Percentiles rank a stretch among this genome's conserved stretches.
These are phyloP conservation scores for Elongisporangium anandrum DNA, from an alignment of 352 stramenopile genomes.

Conservation along the genomic window DNA sequence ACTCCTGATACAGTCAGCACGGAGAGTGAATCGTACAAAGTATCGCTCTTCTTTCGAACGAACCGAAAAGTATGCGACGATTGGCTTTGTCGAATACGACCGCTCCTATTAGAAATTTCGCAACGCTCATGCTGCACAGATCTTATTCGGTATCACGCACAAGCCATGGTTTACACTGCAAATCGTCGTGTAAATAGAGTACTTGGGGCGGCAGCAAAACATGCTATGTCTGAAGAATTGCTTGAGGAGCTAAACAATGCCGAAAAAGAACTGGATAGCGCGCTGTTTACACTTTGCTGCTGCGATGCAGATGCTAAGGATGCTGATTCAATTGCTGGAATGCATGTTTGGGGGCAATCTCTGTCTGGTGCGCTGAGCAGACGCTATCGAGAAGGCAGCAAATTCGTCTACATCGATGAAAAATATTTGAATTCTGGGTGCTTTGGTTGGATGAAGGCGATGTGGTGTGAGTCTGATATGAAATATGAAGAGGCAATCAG, in stretches of 20 bases:
- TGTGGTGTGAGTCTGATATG: slow-evolving; percentile 48
- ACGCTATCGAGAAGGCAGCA: slow-evolving; percentile 6
- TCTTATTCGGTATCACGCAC: slow-evolving; percentile 36
- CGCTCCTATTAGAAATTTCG: slow-evolving; percentile 43
- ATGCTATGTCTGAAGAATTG: slow-evolving; percentile 9
- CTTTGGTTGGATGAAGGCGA: slow-evolving; percentile 35
- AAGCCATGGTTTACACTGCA: slow-evolving; percentile 38
- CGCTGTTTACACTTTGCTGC: slow-evolving; percentile 38
- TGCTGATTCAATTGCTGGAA: slow-evolving; percentile 40
- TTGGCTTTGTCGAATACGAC: slow-evolving; percentile 61
- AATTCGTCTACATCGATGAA: slow-evolving; percentile 11
- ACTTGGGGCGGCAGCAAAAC: slow-evolving; percentile 15
- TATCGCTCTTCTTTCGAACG: slow-evolving; percentile 46
- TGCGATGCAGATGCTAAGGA: slow-evolving; percentile 49
- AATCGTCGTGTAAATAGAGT: slow-evolving; percentile 19
- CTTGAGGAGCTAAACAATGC: slow-evolving; percentile 22
- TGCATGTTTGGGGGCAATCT: slow-evolving; percentile 33
- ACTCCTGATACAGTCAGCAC: slow-evolving; percentile 17
- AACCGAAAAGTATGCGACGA: slow-evolving; percentile 70
- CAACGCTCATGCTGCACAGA: slow-evolving; percentile 16
- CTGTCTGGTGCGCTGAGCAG: slow-evolving; percentile 23
- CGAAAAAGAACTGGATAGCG: slow-evolving; percentile 37
- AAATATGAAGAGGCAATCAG: slow-evolving; percentile 58
- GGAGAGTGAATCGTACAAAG: slow-evolving; percentile 47
- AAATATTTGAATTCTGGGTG: slow-evolving; percentile 13